Evolutionary conservation across 805 yeast genomes (phyloP).

Genomic region (Groenewaldozyma salmanticensis): DNA sequence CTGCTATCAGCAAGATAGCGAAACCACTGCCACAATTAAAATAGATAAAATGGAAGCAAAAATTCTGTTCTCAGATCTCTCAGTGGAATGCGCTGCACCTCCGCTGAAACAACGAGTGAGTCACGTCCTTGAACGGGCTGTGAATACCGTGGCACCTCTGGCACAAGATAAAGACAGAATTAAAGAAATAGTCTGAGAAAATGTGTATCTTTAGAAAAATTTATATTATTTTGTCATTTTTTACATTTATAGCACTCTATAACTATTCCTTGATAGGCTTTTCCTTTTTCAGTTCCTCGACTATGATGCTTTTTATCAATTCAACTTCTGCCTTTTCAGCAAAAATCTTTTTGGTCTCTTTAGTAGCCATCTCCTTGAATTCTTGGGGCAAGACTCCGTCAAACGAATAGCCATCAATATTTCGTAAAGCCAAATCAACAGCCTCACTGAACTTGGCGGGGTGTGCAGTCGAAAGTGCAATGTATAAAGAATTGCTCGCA

Average conservation of each 20-base stretch:
- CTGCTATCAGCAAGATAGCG: constrained; percentile 35
- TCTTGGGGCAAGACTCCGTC: constrained; percentile 83
- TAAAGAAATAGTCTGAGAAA: not conserved
- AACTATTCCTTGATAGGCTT: constrained; percentile 3
- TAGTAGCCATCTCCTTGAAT: constrained; percentile 56
- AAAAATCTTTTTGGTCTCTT: constrained; percentile 65
- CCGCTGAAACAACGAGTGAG: constrained; percentile 76
- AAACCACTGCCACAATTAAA: constrained; percentile 44
- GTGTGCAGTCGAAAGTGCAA: constrained; percentile 93
- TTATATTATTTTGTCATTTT: not conserved
- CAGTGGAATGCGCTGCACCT: constrained; percentile 63
- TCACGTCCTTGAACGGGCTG: constrained; percentile 68
- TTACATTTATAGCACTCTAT: not conserved
- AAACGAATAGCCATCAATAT: constrained; percentile 67
- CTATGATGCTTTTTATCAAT: constrained; percentile 64
- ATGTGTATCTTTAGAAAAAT: not conserved
- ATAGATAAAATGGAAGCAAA: constrained; percentile 71
- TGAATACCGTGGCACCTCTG: constrained; percentile 76
- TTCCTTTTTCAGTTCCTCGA: constrained; percentile 54
- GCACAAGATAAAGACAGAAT: constrained; percentile 8
- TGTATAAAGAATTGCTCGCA: constrained; percentile 32
- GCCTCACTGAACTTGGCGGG: constrained; percentile 98
- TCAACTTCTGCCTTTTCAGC: constrained; percentile 66
- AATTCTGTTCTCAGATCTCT: constrained; percentile 53
- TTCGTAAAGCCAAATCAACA: constrained; percentile 67